Percentiles rank a stretch among this genome's conserved stretches.
phyloP scores from a whole-genome alignment of 768 basidiomycete species.

The Cystofilobasidium bisporidii region DNA sequence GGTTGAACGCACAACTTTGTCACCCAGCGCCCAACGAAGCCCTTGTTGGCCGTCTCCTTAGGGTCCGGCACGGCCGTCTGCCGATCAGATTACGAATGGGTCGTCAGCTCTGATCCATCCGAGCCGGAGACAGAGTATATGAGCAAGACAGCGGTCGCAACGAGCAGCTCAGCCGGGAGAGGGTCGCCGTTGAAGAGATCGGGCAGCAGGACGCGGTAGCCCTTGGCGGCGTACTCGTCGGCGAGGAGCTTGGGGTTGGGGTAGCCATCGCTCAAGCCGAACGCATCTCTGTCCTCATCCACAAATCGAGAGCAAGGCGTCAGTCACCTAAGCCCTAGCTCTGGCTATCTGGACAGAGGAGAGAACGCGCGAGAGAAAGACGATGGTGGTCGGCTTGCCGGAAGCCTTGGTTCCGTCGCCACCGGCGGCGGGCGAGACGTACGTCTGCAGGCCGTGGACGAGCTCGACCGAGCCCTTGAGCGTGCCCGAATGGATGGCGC shows the following conservation, averaged over 20 bases:
- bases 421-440: slow-evolving; percentile 35
- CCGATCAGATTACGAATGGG: slow-evolving; percentile 25
- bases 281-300: neutral
- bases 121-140: neutral
- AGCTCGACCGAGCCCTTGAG: slow-evolving; percentile 35
- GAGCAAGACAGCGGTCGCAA: neutral
- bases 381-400: slow-evolving; percentile 35
- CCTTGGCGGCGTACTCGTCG: slow-evolving; percentile 39
- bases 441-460: slow-evolving; percentile 37
- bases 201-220: slow-evolving; percentile 38
- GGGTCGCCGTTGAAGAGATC: slow-evolving; percentile 35
- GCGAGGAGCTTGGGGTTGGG: slow-evolving; percentile 34
- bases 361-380: slow-evolving; percentile 36
- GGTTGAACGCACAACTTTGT: no score
- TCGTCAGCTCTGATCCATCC: neutral
- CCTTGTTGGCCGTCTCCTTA: no score
- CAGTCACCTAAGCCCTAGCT: no score
- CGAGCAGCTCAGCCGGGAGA: neutral
- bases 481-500: slow-evolving; percentile 35
- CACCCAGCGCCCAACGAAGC: slow-evolving; percentile 1
- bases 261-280: slow-evolving; percentile 22
- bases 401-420: slow-evolving; percentile 27
- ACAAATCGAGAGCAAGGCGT: neutral
- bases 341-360: no score
- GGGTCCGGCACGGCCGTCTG: slow-evolving; percentile 32